Evolutionary conservation across 148 eudicot genomes (phyloP).

Genomic region (Pouteria glomerata): DNA sequence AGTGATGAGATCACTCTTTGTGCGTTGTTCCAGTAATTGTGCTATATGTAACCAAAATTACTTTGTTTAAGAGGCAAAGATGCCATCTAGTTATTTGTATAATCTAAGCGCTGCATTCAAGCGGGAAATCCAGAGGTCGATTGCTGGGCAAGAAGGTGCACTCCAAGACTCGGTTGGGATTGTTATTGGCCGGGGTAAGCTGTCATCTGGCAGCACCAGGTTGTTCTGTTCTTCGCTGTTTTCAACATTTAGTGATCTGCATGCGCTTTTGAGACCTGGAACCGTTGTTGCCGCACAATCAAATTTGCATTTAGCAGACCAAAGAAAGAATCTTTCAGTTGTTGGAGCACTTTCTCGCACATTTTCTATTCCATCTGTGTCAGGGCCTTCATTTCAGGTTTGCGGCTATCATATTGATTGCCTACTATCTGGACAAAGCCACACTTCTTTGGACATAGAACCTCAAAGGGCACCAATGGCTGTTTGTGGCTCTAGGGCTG

Average conservation of each 20-base stretch:
- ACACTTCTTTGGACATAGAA: conserved; percentile 10
- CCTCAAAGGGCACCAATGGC: conserved; percentile 40
- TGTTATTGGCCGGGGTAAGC: conserved; percentile 39
- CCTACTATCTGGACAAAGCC: conserved; percentile 32
- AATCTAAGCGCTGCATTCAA: conserved; percentile 33
- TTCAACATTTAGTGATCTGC: conserved; percentile 31
- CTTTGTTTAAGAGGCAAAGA: conserved; percentile 32
- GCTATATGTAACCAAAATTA: conserved; percentile 17
- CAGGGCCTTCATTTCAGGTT: conserved; percentile 65
- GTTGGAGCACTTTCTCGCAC: conserved; percentile 63
- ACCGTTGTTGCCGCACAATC: conserved; percentile 48
- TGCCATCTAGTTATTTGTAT: conserved; percentile 54
- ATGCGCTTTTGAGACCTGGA: conserved; percentile 37
- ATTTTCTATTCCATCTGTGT: conserved; percentile 66
- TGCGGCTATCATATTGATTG: conserved; percentile 59
- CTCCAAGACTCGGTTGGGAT: conserved; percentile 31
- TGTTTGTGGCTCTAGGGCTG: conserved; percentile 37
- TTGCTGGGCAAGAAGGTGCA: conserved; percentile 31
- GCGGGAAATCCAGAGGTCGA: conserved; percentile 37
- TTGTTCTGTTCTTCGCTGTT: conserved; percentile 27
- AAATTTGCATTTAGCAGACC: conserved; percentile 39
- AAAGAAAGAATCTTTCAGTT: conserved; percentile 42
- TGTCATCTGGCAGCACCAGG: conserved; percentile 36
- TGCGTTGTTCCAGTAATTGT: conserved; percentile 15
- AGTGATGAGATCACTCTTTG: conserved; percentile 38